Percentiles rank a stretch among this genome's conserved stretches.
Evolutionary conservation across 2,329 filamentous ascomycete genomes (phyloP).

Genomic region (Cryphonectria carpinicola): DNA sequence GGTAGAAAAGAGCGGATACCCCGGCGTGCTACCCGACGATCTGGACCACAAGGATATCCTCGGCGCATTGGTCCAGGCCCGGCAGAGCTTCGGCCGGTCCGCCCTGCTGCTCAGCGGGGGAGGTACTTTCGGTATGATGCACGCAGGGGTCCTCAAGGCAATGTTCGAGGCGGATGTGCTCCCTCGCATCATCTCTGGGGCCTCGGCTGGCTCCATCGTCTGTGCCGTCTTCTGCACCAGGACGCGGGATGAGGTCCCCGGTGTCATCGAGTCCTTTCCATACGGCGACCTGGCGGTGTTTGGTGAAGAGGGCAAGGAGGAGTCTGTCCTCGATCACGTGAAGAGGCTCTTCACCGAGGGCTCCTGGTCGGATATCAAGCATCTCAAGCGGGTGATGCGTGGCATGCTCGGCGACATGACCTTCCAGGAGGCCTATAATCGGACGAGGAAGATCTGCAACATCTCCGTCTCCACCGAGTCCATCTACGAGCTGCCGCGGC

Average conservation of each 20-base stretch:
- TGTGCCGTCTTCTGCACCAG: constrained; percentile 78
- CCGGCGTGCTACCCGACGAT: constrained; percentile 51
- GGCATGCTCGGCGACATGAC: constrained; percentile 84
- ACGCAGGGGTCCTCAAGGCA: constrained; percentile 84
- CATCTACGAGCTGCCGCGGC: constrained; percentile 81
- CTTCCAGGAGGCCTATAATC: constrained; percentile 94
- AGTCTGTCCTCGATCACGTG: constrained; percentile 70
- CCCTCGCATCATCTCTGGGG: constrained; percentile 84
- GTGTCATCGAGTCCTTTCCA: constrained; percentile 70
- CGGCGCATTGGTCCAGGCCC: constrained; percentile 71
- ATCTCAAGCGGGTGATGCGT: constrained; percentile 81
- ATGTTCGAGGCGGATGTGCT: constrained; percentile 76
- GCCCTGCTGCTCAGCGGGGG: constrained; percentile 83
- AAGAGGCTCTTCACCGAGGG: constrained; percentile 79
- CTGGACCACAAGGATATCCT: constrained; percentile 64
- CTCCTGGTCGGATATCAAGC: constrained; percentile 81
- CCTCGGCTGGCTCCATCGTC: constrained; percentile 86
- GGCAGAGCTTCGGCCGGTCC: constrained; percentile 83
- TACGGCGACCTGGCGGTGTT: constrained; percentile 84
- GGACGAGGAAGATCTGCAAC: constrained; percentile 89
- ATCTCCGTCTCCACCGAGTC: constrained; percentile 90
- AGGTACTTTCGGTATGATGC: constrained; percentile 89
- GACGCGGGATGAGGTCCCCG: constrained; percentile 77
- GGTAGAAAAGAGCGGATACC: constrained; percentile 58
- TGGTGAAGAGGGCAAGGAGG: constrained; percentile 60